These are phyloP conservation scores for Blastobotrys persicus DNA, from an alignment of 1,139 yeast genomes.

Conservation along the genomic window DNA sequence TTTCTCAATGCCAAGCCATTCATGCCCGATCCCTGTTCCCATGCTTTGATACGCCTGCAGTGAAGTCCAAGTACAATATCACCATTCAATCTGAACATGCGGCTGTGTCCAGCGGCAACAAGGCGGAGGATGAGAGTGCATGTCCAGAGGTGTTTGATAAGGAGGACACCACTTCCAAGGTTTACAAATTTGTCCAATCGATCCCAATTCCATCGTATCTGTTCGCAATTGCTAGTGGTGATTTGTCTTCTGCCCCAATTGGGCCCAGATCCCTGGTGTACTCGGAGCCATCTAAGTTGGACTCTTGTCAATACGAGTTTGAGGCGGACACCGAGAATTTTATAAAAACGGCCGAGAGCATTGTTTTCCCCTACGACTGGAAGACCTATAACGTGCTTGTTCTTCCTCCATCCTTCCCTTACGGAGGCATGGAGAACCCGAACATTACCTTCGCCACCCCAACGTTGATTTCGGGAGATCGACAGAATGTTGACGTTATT, in stretches of 20 bases:
- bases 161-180: slow-evolving; percentile 19
- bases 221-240: slow-evolving; percentile 85
- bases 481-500: slow-evolving; percentile 81
- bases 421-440: slow-evolving; percentile 96
- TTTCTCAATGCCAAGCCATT: slow-evolving; percentile 88
- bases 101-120: slow-evolving; percentile 69
- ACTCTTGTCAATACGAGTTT: slow-evolving; percentile 75
- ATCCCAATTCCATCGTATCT: slow-evolving; percentile 86
- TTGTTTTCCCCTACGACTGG: slow-evolving; percentile 88
- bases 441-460: slow-evolving; percentile 91
- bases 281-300: slow-evolving; percentile 69
- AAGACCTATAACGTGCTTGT: slow-evolving; percentile 75
- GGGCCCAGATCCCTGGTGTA: slow-evolving; percentile 88
- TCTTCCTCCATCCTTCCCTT: slow-evolving; percentile 82
- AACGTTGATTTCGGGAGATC: slow-evolving; percentile 80
- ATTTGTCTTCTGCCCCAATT: slow-evolving; percentile 60
- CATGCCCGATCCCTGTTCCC: slow-evolving; percentile 89
- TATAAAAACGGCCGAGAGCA: slow-evolving; percentile 72
- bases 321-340: slow-evolving; percentile 75
- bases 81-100: slow-evolving; percentile 62
- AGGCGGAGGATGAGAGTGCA: slow-evolving; percentile 23
- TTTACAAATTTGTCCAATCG: slow-evolving; percentile 61
- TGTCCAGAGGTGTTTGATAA: slow-evolving; percentile 17
- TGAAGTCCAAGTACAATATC: slow-evolving; percentile 65
- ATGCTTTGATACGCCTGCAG: slow-evolving; percentile 86